Evolutionary conservation across 306 rosid genomes (phyloP), one percentile per base, ranked within the genome.

Genomic region (Ziziphus jujuba): DNA sequence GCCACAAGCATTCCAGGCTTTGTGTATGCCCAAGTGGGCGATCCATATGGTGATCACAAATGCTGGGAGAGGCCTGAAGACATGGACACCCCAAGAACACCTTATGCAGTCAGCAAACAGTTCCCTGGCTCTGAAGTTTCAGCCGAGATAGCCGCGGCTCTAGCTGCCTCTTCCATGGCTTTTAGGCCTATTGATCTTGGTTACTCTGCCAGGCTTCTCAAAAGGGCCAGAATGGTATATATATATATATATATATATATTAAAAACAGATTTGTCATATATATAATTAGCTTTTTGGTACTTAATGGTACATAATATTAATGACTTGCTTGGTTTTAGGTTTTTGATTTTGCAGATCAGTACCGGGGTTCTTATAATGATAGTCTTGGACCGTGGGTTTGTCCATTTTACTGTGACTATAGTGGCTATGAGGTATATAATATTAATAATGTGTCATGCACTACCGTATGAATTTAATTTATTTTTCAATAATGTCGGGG

Each of bases 81-180:
- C 38, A 69, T 59, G 74, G 74, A 69, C 24, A 58, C 73, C 57
- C 49, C 58, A 0, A 69, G 65, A 48, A 69, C 54, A 20, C 73
- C 73, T 25, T 69, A 40, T 16, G 77, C 22, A 5, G 77, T 65
- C 23, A 65, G 72, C 54, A 57, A 57, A 38, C 44, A 65, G 55
- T 73, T 57, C 34, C 77, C 77, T 2, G 61, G 77, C 35, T 73
- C 78, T 0, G 72, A 73, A 52, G 67, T 73, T 31, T 66, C 72
- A 0, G 72, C 78, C 5, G 72, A 73, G 67, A 73, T 66, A 2
- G 67, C 78, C 16, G 78, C 78, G 2, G 78, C 72, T 16, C 72
- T 73, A 1, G 56, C 78, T n/a, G 78, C 78, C 44, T 73, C 78
- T 50, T 59, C 78, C 67, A 38, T 73, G 55, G 78, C 25, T 20